Conservation (phyloP, 2,329 filamentous ascomycete genomes). For the Cordyceps fumosorosea region DNA sequence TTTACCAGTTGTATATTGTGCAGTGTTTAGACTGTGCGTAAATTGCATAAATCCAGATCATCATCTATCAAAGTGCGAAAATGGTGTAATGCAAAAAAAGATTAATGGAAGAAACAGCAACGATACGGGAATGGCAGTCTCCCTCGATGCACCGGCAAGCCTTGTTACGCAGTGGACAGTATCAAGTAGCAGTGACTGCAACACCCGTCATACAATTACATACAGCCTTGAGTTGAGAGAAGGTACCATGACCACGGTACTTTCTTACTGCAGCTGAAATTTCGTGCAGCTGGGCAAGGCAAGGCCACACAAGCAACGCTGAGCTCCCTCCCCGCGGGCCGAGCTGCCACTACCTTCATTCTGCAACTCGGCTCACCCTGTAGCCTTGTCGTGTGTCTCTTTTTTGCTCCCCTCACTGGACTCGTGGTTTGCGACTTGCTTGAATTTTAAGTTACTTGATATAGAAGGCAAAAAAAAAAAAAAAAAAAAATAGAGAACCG, state of each 20-base stretch:
- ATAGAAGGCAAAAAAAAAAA: neutral
- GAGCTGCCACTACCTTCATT: neutral
- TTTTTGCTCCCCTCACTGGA: neutral
- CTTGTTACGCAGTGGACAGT: too few species aligned
- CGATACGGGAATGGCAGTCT: too few species aligned
- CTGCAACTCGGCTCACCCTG: neutral
- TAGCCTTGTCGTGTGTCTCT: neutral
- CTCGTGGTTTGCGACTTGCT: neutral
- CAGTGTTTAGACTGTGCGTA: neutral
- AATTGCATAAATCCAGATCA: neutral
- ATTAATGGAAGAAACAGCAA: too few species aligned
- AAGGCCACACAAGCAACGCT: neutral
- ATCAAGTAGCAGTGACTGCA: neutral
- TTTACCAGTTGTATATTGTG: neutral
- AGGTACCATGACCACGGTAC: neutral
- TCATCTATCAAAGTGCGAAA: too few species aligned
- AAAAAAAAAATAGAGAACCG: neutral
- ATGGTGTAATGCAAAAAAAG: neutral
- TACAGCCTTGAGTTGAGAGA: neutral
- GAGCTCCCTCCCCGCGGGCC: neutral
- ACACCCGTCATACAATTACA: neutral
- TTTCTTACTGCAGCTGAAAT: neutral
- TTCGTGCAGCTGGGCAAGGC: too few species aligned
- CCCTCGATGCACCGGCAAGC: too few species aligned
- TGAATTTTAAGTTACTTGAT: neutral